Evolutionary conservation across 495 filamentous ascomycete species (phyloP), one percentile per base, ranked within the genome.

Genomic region (Aspergillus incahuasiensis): DNA sequence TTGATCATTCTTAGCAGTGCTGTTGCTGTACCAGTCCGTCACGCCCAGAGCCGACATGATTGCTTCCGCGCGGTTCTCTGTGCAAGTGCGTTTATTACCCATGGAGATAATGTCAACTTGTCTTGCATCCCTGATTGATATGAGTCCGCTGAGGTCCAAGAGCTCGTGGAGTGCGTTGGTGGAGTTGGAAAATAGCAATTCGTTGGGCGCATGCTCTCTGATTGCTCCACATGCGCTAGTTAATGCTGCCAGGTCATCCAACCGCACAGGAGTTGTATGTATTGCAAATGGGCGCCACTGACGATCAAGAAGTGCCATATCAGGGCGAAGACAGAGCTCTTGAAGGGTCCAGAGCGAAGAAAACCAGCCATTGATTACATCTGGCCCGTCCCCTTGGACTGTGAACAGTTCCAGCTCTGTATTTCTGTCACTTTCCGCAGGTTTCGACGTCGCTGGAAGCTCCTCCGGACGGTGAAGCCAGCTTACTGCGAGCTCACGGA

Each of bases 241-340:
- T 45, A 45, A 28, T 45, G 43, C 43, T 24, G 43, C 43, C 22
- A 45, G 43, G 43, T 45, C 43, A 45, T 24, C 43, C 22, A 45
- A 45, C 20, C 43, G 43, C 22, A 45, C 43, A 24, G 43, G 43
- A 24, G 20, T 25, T 11, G 20, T 28, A 15, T 45, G 43, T 24
- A 45, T 28, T 45, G 20, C 20, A 45, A 45, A 45, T 13, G 43
- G 43, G 43, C 43, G 21, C 43, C 43, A 45, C 43, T 45, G 43
- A 18, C 43, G 43, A 45, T 25, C 21, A 21, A 45, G 20, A 28
- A 45, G 22, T 45, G 20, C 20, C 43, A 45, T 45, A 45, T 45
- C 43, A n/a, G 43, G 43, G 20, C 43, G 43, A 45, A 45, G 43
- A 28, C 43, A 45, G n/a, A 45, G 43, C 43, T 45, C 43, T 45